Evolutionary conservation across 75 land plant genomes (phyloP), one percentile per base, ranked within the genome.

Genomic region (Chamaecyparis obtusa): DNA sequence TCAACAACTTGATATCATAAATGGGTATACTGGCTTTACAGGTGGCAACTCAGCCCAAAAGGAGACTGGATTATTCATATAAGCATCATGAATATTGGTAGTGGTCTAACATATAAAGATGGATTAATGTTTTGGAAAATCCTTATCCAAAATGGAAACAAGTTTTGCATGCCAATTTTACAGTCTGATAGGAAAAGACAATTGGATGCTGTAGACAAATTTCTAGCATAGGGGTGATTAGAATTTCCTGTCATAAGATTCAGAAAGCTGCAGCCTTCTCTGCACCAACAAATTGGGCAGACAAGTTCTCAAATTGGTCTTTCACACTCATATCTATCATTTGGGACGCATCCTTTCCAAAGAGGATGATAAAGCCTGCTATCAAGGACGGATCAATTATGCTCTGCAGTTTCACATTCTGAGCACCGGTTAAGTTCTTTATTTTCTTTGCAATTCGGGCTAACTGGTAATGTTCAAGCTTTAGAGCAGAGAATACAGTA

Each of bases 271-370:
- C 35, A 85, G 44, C 21, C 86, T 86, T 21, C 24, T 81, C n/a
- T 37, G 81, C 37, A 35, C 30, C 43, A 19, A 41, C 49, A 60
- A 87, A 43, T n/a, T 48, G 48, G 37, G 83, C 81, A 32, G 89
- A 39, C 27, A 87, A 33, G 13, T 7, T 33, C 15, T 88, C 89
- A 14, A 87, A 86, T 74, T 76, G 83, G 10, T 60, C 49, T 75
- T 88, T 88, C 81, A 88, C 89, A 87, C 88, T 88, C 55, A 88
- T 37, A 88, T 88, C 83, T 67, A 88, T 88, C 32, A 87, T 44
- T 1, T 21, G 78, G 21, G 89, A 86, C 16, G 55, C 89, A 67
- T 85, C 79, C 80, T 86, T 86, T 14, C 88, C 88, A 30, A 64
- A 88, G 39, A 19, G 76, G 57, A 88, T 87, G 15, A 87, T 30